phyloP scores from a whole-genome alignment of 176 grass and related monocot genomes.

The Paspalum vaginatum region DNA sequence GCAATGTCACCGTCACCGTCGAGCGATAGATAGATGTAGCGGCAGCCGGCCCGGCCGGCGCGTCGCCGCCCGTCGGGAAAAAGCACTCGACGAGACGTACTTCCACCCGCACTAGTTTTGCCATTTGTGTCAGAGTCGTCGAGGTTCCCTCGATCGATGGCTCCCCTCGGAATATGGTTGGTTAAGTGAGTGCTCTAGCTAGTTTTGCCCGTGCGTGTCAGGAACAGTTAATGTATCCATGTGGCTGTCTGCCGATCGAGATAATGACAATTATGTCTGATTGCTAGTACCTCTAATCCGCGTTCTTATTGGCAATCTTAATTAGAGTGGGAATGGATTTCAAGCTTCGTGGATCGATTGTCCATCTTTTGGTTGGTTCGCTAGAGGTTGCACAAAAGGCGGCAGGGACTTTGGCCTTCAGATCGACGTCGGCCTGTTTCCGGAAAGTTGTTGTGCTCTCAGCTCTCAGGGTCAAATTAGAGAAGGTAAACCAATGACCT shows the following conservation, averaged over 20 bases:
- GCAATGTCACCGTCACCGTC: constrained; percentile 39
- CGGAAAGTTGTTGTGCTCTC: background rate
- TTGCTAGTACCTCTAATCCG: constrained; percentile 8
- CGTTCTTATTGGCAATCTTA: background rate
- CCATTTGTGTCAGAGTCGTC: background rate
- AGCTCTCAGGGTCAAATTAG: background rate
- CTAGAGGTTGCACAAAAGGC: too few species aligned
- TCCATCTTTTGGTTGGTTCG: too few species aligned
- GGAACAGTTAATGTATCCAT: background rate
- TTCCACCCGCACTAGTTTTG: constrained; percentile 1
- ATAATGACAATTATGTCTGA: constrained; percentile 20
- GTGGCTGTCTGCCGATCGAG: background rate
- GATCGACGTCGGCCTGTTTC: background rate
- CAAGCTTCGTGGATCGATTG: too few species aligned
- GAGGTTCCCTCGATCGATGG: background rate
- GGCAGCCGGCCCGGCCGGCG: background rate
- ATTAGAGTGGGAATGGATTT: background rate
- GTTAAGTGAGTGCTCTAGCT: background rate
- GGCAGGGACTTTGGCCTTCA: too few species aligned
- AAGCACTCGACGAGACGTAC: background rate
- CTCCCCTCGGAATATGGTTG: background rate
- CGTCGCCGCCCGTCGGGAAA: constrained; percentile 17
- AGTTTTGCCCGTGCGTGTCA: constrained; percentile 10
- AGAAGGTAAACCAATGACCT: background rate
- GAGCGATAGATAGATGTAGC: constrained; percentile 34